Evolutionary conservation across 2,329 filamentous ascomycete genomes (phyloP), one percentile per base, ranked within the genome.

Genomic region (Cladosporium halotolerans): DNA sequence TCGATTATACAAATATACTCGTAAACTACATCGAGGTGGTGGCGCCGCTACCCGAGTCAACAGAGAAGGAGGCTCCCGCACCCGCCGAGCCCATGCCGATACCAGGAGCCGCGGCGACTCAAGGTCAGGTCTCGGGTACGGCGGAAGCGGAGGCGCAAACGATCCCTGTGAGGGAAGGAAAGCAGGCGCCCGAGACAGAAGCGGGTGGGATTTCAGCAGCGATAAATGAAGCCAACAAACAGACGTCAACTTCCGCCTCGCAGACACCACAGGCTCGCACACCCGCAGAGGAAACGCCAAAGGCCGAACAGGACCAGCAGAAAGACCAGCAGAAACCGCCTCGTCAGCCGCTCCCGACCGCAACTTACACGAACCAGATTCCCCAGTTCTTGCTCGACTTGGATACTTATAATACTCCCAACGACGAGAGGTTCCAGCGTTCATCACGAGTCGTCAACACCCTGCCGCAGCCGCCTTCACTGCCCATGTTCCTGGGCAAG

Each of bases 1-100:
- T 99, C 55, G 93, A 99, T 70, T 96, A 95, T 69, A 95, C 90
- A 59, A 97, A 97, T 73, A 95, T 96, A 67, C 78, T 99, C 14
- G 92, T 99, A 72, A 99, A 99, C 73, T 99, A 97, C 69, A 89
- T 99, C 66, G 93, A 99, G 74, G 88, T 97, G 57, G 61, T 63
- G 38, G 64, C 66, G 14, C 63, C 62, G 32, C 53, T 62, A 38
- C 60, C 59, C 31, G 39, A 58, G 14, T 48, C 53, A 9, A 47
- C 54, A 16, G 55, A 58, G 43, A 57, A 56, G 58, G 58, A 64
- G 58, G 55, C 58, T 58, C 57, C 40, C 31, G 47, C 47, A 11
- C 47, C 47, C 34, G 47, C 47, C 40, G 60, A 60, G 53, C 64
- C 65, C 33, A 64, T 66, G 53, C 57, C 60, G 44, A 66, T 65